Evolutionary conservation across 2,329 filamentous ascomycete species (phyloP), one percentile per base, ranked within the genome.

Genomic region (Nemania diffusa): DNA sequence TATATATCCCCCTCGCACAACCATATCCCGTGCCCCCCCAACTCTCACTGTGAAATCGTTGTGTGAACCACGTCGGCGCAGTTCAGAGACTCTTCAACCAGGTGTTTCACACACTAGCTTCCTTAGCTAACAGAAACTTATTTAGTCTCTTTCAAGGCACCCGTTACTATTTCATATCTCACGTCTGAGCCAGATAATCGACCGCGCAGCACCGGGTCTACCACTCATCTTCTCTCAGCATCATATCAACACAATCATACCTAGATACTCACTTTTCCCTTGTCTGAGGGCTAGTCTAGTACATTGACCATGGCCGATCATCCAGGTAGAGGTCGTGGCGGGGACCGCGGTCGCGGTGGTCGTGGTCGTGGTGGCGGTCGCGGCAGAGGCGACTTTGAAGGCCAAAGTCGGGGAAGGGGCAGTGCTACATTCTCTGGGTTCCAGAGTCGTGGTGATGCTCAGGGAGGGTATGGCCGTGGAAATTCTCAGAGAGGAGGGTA

Each of bases 311-410:
- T 69, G 67, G 51, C 64, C 24, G 67, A 69, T 58, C 32, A 64
- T 22, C 68, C 42, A 50, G 58, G 61, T 17, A 63, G 65, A 61
- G 69, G 69, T 55, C 69, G 69, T 64, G 69, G 69, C 13, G 64
- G 64, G 2, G 66, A 64, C 11, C 60, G 68, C 15, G 68, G 65
- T n/a, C 66, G 66, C 24, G 65, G 63, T 13, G 27, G 61, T 15
- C 58, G 51, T 13, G 59, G 62, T 46, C 29, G 65, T 40, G 73
- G 73, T 57, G 69, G 66, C 57, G 69, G 79, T 11, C 67, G 77
- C 13, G 65, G 61, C 6, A 42, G 62, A 20, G 66, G 63, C 5
- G 62, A 62, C 46, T 69, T 62, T 5, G 66, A 64, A 2, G 63
- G 63, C 13, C 66, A 73, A 22, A 73, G 73, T 3, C 67, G 70